A percentile compares a stretch with the other conserved stretches of the same genome.
phyloP scores from a whole-genome alignment of 371 early-diverging fungal species.

The Apophysomyces sp. region DNA sequence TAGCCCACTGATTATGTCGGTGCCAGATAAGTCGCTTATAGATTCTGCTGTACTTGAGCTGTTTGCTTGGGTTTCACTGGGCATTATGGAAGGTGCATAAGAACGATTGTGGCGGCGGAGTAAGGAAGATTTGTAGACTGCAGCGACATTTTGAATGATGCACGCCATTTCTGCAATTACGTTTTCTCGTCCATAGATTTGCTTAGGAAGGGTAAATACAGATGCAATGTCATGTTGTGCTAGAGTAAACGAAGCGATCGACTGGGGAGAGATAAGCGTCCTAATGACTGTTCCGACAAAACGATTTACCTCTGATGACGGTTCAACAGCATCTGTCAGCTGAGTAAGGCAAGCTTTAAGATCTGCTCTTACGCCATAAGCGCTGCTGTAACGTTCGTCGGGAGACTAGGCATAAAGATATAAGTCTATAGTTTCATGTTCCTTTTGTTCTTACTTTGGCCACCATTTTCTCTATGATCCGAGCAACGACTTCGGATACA shows the following conservation, averaged over 20 bases:
- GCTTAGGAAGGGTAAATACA: conserved; percentile 43
- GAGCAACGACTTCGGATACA: conserved; percentile 45
- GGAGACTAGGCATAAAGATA: conserved; percentile 41
- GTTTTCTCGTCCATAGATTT: conserved; percentile 40
- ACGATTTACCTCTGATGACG: conserved; percentile 24
- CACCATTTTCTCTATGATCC: conserved; percentile 58
- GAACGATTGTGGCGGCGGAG: conserved; percentile 6
- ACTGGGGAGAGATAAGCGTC: conserved; percentile 6
- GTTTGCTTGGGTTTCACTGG: conserved; percentile 11
- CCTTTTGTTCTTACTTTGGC: conserved; percentile 41
- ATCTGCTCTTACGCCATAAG: conserved; percentile 55
- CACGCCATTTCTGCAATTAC: conserved; percentile 35
- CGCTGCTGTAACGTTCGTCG: conserved; percentile 55
- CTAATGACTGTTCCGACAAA: not conserved
- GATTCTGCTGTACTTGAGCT: conserved; percentile 22
- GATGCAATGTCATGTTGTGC: conserved; percentile 45
- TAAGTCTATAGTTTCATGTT: not conserved
- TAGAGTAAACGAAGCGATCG: conserved; percentile 34
- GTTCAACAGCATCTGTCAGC: conserved; percentile 23
- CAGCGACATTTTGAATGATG: conserved; percentile 36
- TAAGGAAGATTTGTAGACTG: conserved; percentile 19
- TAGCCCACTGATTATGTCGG: not conserved
- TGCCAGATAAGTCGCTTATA: conserved; percentile 13
- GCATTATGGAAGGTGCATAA: conserved; percentile 16
- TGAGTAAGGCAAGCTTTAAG: conserved; percentile 46